Conservation (phyloP, 345 rosid genomes). For the Zanthoxylum bungeanum region DNA sequence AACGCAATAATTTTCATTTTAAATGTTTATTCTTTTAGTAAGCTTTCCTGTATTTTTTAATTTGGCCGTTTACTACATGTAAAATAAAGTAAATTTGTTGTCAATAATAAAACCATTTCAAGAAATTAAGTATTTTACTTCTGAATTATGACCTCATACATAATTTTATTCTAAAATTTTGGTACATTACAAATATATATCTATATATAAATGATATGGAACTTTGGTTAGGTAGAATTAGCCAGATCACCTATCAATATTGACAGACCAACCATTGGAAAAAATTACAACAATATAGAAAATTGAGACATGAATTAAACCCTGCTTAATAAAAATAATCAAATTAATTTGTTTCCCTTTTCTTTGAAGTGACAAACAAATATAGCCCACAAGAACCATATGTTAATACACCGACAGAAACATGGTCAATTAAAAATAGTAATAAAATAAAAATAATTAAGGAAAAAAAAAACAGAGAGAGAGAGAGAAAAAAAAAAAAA, state of each 20-base stretch:
- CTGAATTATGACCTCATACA: not conserved
- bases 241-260: not conserved
- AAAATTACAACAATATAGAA: not conserved
- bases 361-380: too few relatives aligned
- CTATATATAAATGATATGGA: too few relatives aligned
- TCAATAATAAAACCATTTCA: not conserved
- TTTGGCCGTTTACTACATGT: too few relatives aligned
- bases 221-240: constrained; percentile 4
- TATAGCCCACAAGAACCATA: not conserved
- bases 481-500: too few relatives aligned
- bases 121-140: not conserved
- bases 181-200: too few relatives aligned
- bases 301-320: not conserved
- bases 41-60: too few relatives aligned
- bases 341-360: too few relatives aligned
- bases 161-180: too few relatives aligned
- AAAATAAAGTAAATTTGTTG: not conserved
- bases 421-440: not conserved
- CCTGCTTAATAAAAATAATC: not conserved
- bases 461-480: too few relatives aligned
- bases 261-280: constrained; percentile 5
- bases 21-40: too few relatives aligned
- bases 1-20: not conserved
- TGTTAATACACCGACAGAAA: constrained; percentile 1
- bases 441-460: too few relatives aligned